These are phyloP conservation scores for Monilinia fructicola DNA, from an alignment of 2,329 filamentous ascomycete genomes.

Conservation along the genomic window DNA sequence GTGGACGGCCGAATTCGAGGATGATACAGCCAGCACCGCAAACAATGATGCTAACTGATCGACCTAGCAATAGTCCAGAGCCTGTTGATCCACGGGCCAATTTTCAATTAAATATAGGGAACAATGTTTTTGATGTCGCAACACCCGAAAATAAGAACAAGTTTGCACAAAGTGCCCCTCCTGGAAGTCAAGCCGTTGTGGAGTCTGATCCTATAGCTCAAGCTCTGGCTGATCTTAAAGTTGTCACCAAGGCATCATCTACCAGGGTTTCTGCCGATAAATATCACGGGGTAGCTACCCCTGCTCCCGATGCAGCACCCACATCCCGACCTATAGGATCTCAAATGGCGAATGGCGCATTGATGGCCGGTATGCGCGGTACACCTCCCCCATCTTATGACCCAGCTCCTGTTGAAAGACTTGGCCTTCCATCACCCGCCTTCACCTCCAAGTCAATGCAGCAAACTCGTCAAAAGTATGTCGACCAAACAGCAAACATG, in stretches of 20 bases:
- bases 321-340: slow-evolving; percentile 47
- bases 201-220: slow-evolving; percentile 86
- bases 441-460: slow-evolving; percentile 96
- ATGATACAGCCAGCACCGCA: slow-evolving; percentile 27
- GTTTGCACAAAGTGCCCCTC: slow-evolving; percentile 39
- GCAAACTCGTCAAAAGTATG: slow-evolving; percentile 86
- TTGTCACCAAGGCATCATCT: slow-evolving; percentile 76
- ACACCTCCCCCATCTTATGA: slow-evolving; percentile 90
- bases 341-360: slow-evolving; percentile 44
- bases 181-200: slow-evolving; percentile 50
- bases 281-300: slow-evolving; percentile 90
- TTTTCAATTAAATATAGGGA: slow-evolving; percentile 89
- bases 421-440: slow-evolving; percentile 87
- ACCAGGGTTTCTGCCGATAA: slow-evolving; percentile 90
- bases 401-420: slow-evolving; percentile 62
- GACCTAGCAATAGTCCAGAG: slow-evolving; percentile 68
- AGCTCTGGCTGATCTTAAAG: slow-evolving; percentile 89
- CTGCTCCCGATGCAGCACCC: slow-evolving; percentile 56
- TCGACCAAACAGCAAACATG: slow-evolving; percentile 77
- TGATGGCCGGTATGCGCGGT: slow-evolving; percentile 61
- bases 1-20: slow-evolving; percentile 46
- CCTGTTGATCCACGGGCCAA: slow-evolving; percentile 89
- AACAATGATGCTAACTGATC: slow-evolving; percentile 41
- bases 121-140: slow-evolving; percentile 93
- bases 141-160: slow-evolving; percentile 66